Base-by-base conservation (phyloP, 345 rosid genomes). In the Mallotus nudiflorus region DNA sequence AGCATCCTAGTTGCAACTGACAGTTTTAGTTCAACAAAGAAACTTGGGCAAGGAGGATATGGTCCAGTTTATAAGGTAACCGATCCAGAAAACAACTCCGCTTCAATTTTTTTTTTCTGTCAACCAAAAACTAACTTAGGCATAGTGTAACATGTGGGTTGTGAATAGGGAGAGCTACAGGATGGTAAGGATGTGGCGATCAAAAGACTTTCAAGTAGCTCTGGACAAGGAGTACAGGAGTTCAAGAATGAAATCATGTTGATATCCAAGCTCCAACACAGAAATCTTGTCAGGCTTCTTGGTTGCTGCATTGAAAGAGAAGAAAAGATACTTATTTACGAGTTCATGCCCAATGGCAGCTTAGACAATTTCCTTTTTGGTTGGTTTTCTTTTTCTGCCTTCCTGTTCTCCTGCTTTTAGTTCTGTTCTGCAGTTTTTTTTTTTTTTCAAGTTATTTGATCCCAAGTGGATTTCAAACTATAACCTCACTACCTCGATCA, bases 301-400 rank as follows among this genome's bases (percentile, higher is more conserved):
- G 79, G 75, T 45, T 75, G 71, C 75, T 70, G 74, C 35, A 14
- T 69, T 31, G 52, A 75, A 63, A 25, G 61, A 62, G 65, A 69
- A 31, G 73, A 74, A 29, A 69, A 65, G 66, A 35, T 69, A 55
- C 4, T 75, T 24, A 42, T 75, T 19, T 75, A 69, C 19, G 74
- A 75, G 45, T 75, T 61, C 70, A 56, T 75, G 74, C 48, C 74
- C 0, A 75, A 75, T 29, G 63, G 63, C 50, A 75, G 78, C 73
- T 55, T 75, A 45, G 74, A 75, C 54, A 37, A n/a, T 7, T 29
- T 54, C 12, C 46, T 75, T 5, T 75, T 69, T 25, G 74, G 78
- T 69, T 16, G 27, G 76, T 62, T 62, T 39, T 37, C 12, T 18
- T n/a, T n/a, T n/a, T n/a, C 60, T n/a, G 13, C n/a, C 35, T 25